Percentiles rank a stretch among this genome's conserved stretches.
These are phyloP conservation scores for Plasmodium billcollinsi DNA, from an alignment of 169 alveolate genomes.

Conservation along the genomic window DNA sequence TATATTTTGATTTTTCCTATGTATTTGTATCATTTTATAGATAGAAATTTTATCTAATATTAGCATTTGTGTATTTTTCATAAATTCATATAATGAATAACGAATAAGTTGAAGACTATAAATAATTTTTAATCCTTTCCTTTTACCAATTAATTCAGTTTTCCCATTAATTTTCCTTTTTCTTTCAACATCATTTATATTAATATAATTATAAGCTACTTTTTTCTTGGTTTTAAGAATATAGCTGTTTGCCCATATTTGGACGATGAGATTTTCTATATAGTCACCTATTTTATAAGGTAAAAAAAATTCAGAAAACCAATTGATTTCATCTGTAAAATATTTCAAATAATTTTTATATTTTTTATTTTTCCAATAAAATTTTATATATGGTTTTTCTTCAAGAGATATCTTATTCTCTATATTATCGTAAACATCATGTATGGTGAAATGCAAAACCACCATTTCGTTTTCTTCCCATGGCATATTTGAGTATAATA, in stretches of 20 bases:
- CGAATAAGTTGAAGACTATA: constrained; percentile 39
- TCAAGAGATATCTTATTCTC: constrained; percentile 13
- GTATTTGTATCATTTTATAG: constrained; percentile 62
- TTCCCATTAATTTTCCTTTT: constrained; percentile 50
- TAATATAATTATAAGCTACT: constrained; percentile 50
- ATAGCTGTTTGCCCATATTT: constrained; percentile 62
- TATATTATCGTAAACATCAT: constrained; percentile 32
- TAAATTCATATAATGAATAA: constrained; percentile 31
- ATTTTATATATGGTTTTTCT: constrained; percentile 55
- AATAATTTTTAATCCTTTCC: constrained; percentile 56
- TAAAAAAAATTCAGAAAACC: constrained; percentile 54
- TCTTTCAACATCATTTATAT: constrained; percentile 55
- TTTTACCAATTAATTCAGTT: constrained; percentile 48
- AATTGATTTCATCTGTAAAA: constrained; percentile 25
- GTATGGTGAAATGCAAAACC: constrained; percentile 30
- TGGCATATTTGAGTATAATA: not conserved
- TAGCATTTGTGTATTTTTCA: constrained; percentile 25
- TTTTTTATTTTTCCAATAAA: constrained; percentile 44
- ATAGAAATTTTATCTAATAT: constrained; percentile 54
- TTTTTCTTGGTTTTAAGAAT: constrained; percentile 30
- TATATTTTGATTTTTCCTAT: constrained; percentile 14
- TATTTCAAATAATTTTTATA: constrained; percentile 54
- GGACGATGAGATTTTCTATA: constrained; percentile 36
- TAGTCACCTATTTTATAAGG: constrained; percentile 51
- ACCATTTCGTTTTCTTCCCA: constrained; percentile 12